These are phyloP conservation scores for Apiospora arundinis DNA, from an alignment of 2,329 filamentous ascomycete species.

Conservation along the genomic window DNA sequence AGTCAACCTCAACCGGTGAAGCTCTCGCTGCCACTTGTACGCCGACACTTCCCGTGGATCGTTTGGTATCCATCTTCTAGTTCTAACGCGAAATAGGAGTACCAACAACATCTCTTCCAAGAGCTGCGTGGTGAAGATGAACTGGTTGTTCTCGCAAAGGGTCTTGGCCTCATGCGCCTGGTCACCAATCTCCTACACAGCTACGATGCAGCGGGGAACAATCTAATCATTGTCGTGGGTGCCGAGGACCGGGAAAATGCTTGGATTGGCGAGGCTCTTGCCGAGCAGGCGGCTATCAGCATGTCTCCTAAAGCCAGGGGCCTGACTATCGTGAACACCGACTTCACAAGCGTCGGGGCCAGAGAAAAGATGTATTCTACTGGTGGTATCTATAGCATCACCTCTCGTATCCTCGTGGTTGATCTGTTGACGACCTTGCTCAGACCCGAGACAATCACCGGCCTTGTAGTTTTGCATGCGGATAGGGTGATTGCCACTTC, in stretches of 20 bases:
- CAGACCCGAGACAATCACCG: constrained; percentile 83
- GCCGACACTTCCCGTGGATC: neutral
- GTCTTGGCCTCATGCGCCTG: constrained; percentile 88
- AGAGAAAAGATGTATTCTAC: constrained; percentile 90
- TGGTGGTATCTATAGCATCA: constrained; percentile 94
- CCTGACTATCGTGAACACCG: constrained; percentile 91
- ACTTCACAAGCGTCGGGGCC: constrained; percentile 84
- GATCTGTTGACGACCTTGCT: constrained; percentile 87
- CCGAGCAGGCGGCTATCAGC: constrained; percentile 93
- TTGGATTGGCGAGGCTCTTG: constrained; percentile 95
- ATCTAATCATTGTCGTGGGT: constrained; percentile 86
- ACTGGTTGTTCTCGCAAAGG: constrained; percentile 88
- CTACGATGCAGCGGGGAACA: constrained; percentile 95
- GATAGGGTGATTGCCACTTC: constrained; percentile 87
- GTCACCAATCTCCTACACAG: constrained; percentile 96
- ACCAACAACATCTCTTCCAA: constrained; percentile 94
- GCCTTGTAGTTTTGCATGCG: constrained; percentile 85
- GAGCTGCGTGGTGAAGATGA: constrained; percentile 91
- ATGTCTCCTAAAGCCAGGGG: constrained; percentile 82
- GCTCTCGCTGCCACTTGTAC: constrained; percentile 77
- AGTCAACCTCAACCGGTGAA: constrained; percentile 74
- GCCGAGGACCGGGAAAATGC: constrained; percentile 93
- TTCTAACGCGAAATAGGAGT: constrained; percentile 61
- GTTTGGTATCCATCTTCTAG: neutral
- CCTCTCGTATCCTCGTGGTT: constrained; percentile 92